Percentiles rank a stretch among this genome's conserved stretches.
Evolutionary conservation across 1,139 yeast genomes (phyloP).

Genomic region (Scheffersomyces illinoinensis): DNA sequence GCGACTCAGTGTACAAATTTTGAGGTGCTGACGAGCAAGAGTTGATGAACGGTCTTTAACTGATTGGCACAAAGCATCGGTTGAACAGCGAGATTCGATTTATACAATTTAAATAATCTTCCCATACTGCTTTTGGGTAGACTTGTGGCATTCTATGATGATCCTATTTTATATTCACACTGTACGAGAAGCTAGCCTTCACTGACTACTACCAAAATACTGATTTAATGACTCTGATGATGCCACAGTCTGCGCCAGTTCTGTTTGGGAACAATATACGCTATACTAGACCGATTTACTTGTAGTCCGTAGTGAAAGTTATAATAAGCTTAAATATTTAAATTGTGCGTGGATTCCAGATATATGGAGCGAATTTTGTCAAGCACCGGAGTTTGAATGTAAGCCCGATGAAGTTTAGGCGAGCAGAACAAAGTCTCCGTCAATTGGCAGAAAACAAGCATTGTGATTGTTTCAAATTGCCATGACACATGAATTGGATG

Average conservation of each 20-base stretch:
- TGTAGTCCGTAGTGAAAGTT: not conserved
- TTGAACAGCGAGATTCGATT: constrained; percentile 4
- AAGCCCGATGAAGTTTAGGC: not conserved
- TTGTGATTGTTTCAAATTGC: not conserved
- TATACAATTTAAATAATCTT: constrained; percentile 15
- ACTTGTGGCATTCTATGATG: constrained; percentile 39
- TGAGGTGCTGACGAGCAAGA: constrained; percentile 52
- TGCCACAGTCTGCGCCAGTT: not conserved
- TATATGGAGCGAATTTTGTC: not conserved
- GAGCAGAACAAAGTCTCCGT: too few relatives aligned
- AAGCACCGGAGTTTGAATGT: not conserved
- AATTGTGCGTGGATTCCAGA: too few relatives aligned
- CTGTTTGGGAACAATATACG: not conserved
- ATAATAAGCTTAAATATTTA: too few relatives aligned
- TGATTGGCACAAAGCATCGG: constrained; percentile 18
- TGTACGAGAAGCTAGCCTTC: constrained; percentile 57
- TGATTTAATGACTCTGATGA: constrained; percentile 79
- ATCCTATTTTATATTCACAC: constrained; percentile 57
- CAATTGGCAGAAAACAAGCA: not conserved
- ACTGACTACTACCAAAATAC: constrained; percentile 57
- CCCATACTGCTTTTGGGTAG: constrained; percentile 5
- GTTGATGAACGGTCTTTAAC: constrained; percentile 69
- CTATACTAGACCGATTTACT: not conserved
- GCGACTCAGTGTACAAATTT: constrained; percentile 69
- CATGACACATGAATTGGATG: not conserved